Percentiles rank a stretch among this genome's conserved stretches.
Evolutionary conservation across 2,329 filamentous ascomycete genomes (phyloP).

Genomic region (Neopestalotiopsis sp.): DNA sequence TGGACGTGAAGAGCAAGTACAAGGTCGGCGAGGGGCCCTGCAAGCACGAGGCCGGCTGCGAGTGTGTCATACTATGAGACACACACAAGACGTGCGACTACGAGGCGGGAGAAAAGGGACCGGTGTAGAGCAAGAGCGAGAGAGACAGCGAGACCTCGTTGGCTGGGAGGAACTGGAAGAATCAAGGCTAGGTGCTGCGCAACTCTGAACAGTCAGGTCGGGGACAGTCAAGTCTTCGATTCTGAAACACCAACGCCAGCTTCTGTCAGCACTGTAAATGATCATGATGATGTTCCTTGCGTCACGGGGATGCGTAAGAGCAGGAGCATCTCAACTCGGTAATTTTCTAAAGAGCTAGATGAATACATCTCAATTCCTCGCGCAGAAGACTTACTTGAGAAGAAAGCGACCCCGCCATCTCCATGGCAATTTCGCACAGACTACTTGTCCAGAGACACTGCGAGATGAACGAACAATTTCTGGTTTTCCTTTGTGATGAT

Average conservation of each 20-base stretch:
- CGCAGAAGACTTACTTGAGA: background rate
- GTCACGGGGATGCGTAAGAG: too few species aligned
- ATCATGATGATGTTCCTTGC: too few species aligned
- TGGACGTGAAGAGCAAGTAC: slow-evolving; percentile 47
- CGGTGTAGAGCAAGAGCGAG: background rate
- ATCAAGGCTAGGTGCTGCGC: too few species aligned
- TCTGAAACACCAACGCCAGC: too few species aligned
- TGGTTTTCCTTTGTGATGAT: background rate
- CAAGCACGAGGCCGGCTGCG: slow-evolving; percentile 42
- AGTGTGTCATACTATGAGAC: slow-evolving; percentile 47
- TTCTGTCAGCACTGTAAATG: too few species aligned
- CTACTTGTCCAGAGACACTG: background rate
- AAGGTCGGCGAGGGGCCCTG: slow-evolving; percentile 55
- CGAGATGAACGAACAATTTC: background rate
- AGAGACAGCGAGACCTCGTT: too few species aligned
- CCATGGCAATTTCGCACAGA: background rate
- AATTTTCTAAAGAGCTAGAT: too few species aligned
- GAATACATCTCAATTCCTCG: too few species aligned
- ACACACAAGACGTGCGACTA: background rate
- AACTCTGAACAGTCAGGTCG: too few species aligned
- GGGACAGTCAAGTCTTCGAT: too few species aligned
- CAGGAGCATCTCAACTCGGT: too few species aligned
- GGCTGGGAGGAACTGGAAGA: too few species aligned
- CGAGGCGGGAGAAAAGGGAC: background rate
- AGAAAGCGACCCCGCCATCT: background rate